Conservation (phyloP, 129 eudicot genomes). For the Apium graveolens region DNA sequence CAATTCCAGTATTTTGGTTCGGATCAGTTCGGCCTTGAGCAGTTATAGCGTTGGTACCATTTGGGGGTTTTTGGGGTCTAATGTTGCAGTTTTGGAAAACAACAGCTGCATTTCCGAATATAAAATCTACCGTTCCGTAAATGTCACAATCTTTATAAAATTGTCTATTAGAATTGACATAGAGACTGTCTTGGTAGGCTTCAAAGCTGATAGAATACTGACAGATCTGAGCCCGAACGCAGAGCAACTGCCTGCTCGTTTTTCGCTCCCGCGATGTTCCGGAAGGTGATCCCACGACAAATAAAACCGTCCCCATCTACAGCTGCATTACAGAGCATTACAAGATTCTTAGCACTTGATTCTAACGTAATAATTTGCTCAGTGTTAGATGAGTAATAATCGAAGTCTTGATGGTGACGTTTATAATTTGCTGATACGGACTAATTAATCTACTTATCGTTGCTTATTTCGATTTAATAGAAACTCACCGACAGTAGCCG, state of each 20-base stretch:
- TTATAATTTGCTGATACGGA: background rate
- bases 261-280: background rate
- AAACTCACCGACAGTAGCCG: slow-evolving; percentile 7
- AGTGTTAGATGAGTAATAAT: too few relatives aligned
- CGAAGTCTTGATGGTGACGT: background rate
- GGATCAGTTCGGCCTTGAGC: slow-evolving; percentile 9
- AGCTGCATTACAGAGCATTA: background rate
- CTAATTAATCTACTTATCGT: background rate
- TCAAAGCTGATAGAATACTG: slow-evolving; percentile 8
- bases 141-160: background rate
- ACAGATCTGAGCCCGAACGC: background rate
- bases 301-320: slow-evolving; percentile 1
- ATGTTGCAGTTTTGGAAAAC: slow-evolving; percentile 5
- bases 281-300: background rate
- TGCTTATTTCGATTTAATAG: background rate
- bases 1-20: slow-evolving; percentile 8
- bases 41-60: slow-evolving; percentile 1
- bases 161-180: background rate
- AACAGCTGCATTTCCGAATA: background rate
- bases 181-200: slow-evolving; percentile 2
- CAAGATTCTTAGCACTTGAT: background rate
- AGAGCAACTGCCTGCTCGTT: background rate
- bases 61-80: slow-evolving; percentile 1
- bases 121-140: slow-evolving; percentile 1
- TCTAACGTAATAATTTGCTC: too few relatives aligned